A percentile compares a stretch with the other conserved stretches of the same genome.
Conservation (phyloP, 305 asterid genomes). For the Stenogyne calaminthoides region DNA sequence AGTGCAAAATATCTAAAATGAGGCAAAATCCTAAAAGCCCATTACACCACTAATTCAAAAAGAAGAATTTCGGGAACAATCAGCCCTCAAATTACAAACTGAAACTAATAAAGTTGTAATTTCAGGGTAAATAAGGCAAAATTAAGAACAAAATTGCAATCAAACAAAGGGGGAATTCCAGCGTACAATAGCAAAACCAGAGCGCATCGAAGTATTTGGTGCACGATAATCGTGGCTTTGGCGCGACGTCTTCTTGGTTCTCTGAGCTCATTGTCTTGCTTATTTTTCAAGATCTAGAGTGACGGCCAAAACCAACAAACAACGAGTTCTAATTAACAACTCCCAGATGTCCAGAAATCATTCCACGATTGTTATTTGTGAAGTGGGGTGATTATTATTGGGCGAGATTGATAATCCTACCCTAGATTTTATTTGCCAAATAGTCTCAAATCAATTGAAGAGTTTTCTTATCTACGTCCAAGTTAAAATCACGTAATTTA, state of each 20-base stretch:
- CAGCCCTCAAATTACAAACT: not conserved
- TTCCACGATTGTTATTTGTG: not conserved
- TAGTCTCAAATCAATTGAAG: too few species aligned
- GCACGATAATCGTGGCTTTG: conserved; percentile 57
- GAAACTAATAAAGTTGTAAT: not conserved
- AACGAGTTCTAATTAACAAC: not conserved
- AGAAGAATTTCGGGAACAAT: not conserved
- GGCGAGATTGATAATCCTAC: too few species aligned
- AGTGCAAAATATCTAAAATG: not conserved
- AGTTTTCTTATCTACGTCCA: too few species aligned
- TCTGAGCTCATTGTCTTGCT: conserved; percentile 43
- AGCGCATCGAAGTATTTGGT: conserved; percentile 65
- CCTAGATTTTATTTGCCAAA: too few species aligned
- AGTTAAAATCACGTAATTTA: too few species aligned
- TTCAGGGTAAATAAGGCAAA: not conserved
- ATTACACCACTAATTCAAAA: not conserved
- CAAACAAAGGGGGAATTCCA: not conserved
- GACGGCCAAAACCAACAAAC: not conserved
- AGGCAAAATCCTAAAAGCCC: not conserved
- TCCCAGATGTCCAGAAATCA: not conserved
- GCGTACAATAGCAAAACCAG: conserved; percentile 82
- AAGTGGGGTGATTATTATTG: too few species aligned
- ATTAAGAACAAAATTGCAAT: not conserved
- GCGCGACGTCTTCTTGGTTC: conserved; percentile 37
- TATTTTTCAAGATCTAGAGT: not conserved